Evolutionary conservation across 1,284 basidiomycete genomes (phyloP).

Genomic region (Apiotrichum gamsii): DNA sequence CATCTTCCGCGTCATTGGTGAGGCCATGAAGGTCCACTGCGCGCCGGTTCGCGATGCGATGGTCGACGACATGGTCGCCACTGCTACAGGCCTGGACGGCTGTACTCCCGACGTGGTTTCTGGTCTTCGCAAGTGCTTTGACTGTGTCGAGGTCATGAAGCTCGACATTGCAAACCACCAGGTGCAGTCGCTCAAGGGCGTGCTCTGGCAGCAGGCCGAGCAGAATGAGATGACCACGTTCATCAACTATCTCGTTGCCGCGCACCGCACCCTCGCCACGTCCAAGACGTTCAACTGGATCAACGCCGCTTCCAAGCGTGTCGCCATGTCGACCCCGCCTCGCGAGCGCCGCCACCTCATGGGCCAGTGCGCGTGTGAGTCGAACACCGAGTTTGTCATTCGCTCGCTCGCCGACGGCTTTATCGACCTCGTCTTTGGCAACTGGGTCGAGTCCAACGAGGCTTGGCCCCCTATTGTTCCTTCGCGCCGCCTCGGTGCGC

Average conservation of each 20-base stretch:
- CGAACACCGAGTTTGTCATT: slow-evolving; percentile 35
- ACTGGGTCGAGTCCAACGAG: slow-evolving; percentile 34
- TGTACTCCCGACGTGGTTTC: slow-evolving; percentile 57
- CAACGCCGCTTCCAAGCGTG: slow-evolving; percentile 28
- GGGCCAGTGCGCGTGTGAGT: slow-evolving; percentile 23
- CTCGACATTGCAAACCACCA: slow-evolving; percentile 94
- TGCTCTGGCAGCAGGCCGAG: slow-evolving; percentile 71
- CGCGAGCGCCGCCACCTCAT: slow-evolving; percentile 25
- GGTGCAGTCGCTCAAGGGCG: slow-evolving; percentile 76
- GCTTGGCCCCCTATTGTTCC: slow-evolving; percentile 36
- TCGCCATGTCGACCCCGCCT: slow-evolving; percentile 23
- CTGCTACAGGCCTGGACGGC: slow-evolving; percentile 52
- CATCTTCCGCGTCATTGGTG: slow-evolving; percentile 72
- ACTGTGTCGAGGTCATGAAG: slow-evolving; percentile 91
- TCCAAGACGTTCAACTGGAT: slow-evolving; percentile 37
- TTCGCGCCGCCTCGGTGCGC: slow-evolving; percentile 32
- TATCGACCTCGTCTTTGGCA: slow-evolving; percentile 59
- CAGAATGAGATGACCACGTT: slow-evolving; percentile 76
- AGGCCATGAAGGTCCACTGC: slow-evolving; percentile 80
- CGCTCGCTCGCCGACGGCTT: slow-evolving; percentile 60
- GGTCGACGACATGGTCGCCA: slow-evolving; percentile 74
- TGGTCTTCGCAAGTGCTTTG: slow-evolving; percentile 77
- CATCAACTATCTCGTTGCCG: slow-evolving; percentile 37
- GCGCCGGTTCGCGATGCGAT: slow-evolving; percentile 83
- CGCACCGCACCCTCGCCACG: slow-evolving; percentile 15